A percentile compares a stretch with the other conserved stretches of the same genome.
Conservation (phyloP, 345 rosid species). For the Pugionium dolabratum region DNA sequence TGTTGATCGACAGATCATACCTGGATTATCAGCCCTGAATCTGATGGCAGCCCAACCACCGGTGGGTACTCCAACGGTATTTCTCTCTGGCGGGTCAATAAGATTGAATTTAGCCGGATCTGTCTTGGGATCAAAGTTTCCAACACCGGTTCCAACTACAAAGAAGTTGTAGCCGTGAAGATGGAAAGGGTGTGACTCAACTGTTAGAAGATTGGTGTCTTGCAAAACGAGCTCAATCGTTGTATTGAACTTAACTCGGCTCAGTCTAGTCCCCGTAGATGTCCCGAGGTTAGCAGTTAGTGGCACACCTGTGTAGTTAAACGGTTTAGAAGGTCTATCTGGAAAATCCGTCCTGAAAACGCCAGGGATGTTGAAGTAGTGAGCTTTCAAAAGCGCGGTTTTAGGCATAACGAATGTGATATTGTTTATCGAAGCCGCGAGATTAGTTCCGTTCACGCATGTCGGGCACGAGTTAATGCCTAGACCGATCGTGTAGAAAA, state of each 20-base stretch:
- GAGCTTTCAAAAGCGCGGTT: slow-evolving; percentile 64
- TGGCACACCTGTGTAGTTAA: slow-evolving; percentile 63
- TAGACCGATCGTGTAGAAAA: slow-evolving; percentile 56
- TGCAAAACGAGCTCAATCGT: slow-evolving; percentile 57
- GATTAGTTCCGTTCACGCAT: slow-evolving; percentile 61
- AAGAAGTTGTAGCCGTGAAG: slow-evolving; percentile 73
- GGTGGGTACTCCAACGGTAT: slow-evolving; percentile 71
- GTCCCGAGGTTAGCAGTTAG: slow-evolving; percentile 54
- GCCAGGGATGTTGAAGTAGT: slow-evolving; percentile 45
- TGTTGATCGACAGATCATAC: slow-evolving; percentile 34
- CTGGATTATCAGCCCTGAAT: slow-evolving; percentile 79
- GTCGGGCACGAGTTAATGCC: slow-evolving; percentile 65
- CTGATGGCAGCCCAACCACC: slow-evolving; percentile 80
- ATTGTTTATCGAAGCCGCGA: slow-evolving; percentile 61
- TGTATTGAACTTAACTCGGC: slow-evolving; percentile 54
- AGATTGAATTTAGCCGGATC: slow-evolving; percentile 55
- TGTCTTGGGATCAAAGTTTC: slow-evolving; percentile 52
- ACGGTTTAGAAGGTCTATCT: slow-evolving; percentile 45
- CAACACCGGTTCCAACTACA: slow-evolving; percentile 60
- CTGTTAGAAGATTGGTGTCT: slow-evolving; percentile 58
- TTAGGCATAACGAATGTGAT: slow-evolving; percentile 66
- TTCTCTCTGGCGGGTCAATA: slow-evolving; percentile 76
- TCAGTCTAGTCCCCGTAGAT: slow-evolving; percentile 50
- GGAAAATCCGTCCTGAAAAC: slow-evolving; percentile 65
- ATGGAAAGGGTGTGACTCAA: slow-evolving; percentile 71